Evolutionary conservation across 2,329 filamentous ascomycete species (phyloP).

Genomic region (Penicillium polonicum): DNA sequence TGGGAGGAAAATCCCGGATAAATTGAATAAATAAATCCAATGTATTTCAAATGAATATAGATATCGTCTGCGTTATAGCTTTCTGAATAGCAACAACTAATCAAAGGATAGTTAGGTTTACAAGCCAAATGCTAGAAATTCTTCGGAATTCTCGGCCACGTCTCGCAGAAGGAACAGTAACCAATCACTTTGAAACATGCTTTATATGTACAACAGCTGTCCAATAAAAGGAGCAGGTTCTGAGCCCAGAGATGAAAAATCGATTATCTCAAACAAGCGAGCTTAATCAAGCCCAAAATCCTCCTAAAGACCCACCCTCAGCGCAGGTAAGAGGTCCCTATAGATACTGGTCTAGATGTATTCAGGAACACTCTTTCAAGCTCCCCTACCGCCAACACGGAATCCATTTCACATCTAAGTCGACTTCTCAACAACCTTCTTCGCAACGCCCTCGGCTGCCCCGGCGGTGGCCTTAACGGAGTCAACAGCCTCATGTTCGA

Average conservation of each 20-base stretch:
- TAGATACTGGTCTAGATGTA: conserved; percentile 13
- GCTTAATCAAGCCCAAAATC: background rate
- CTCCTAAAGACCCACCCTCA: conserved; percentile 1
- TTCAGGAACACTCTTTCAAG: conserved; percentile 2
- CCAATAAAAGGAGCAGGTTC: conserved; percentile 3
- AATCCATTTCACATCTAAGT: conserved; percentile 13
- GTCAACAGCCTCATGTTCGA: conserved; percentile 39
- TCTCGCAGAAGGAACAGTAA: conserved; percentile 4
- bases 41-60: background rate
- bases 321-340: conserved; percentile 1
- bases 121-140: background rate
- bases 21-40: background rate
- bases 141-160: background rate
- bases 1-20: conserved; percentile 25
- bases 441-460: conserved; percentile 35
- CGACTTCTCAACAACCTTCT: conserved; percentile 31
- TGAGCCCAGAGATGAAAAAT: background rate
- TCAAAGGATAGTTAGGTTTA: background rate
- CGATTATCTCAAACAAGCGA: background rate
- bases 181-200: conserved; percentile 13
- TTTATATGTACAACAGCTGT: conserved; percentile 27
- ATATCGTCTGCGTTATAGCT: too few species aligned
- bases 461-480: conserved; percentile 36
- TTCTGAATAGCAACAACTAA: background rate
- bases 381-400: background rate